phyloP scores from a whole-genome alignment of 1,284 basidiomycete species.

The Puccinia horiana region DNA sequence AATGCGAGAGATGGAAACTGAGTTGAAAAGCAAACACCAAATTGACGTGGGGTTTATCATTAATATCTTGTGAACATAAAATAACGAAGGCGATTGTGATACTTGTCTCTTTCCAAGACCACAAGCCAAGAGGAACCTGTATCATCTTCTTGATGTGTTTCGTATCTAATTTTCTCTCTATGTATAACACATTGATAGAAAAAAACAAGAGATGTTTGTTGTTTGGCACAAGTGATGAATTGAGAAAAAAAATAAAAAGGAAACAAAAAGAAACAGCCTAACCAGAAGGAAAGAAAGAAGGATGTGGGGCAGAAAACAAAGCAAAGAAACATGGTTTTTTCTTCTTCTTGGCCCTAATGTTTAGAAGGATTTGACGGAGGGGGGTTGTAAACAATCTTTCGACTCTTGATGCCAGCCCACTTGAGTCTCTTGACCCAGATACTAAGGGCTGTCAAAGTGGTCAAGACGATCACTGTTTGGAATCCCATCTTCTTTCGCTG shows the following conservation, averaged over 20 bases:
- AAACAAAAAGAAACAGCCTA: too few relatives aligned
- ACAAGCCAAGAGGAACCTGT: background rate
- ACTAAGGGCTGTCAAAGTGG: constrained; percentile 74
- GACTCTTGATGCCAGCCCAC: constrained; percentile 86
- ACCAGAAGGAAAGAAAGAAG: background rate
- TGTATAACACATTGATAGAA: background rate
- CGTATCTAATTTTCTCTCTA: background rate
- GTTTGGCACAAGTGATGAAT: background rate
- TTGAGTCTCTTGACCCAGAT: constrained; percentile 93
- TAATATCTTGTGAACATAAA: too few relatives aligned
- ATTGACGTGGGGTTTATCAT: too few relatives aligned
- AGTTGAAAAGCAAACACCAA: too few relatives aligned
- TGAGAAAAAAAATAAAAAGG: background rate
- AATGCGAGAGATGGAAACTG: too few relatives aligned
- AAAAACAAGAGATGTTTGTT: background rate
- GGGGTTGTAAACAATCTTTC: constrained; percentile 67
- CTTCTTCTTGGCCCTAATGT: background rate
- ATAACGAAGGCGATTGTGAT: background rate
- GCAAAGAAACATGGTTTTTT: constrained; percentile 1
- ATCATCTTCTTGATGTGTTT: background rate
- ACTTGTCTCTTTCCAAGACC: background rate
- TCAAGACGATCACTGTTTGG: constrained; percentile 71
- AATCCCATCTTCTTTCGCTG: constrained; percentile 94
- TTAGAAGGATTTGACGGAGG: constrained; percentile 32
- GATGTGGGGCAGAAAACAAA: background rate